These are phyloP conservation scores for Colletotrichum chrysophilum DNA, from an alignment of 2,329 filamentous ascomycete species.

Conservation along the genomic window DNA sequence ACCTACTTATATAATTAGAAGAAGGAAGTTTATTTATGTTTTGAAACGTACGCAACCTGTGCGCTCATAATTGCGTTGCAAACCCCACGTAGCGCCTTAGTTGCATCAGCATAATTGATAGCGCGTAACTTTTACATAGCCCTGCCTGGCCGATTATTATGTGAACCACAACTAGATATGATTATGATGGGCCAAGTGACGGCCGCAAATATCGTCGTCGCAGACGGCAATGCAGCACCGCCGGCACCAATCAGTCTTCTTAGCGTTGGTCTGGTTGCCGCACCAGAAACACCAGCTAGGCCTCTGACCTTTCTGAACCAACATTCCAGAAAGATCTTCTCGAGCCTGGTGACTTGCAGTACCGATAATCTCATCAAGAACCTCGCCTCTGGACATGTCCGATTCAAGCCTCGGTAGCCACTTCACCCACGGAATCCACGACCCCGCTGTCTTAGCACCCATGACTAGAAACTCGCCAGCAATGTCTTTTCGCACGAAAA, in stretches of 20 bases:
- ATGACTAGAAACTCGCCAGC: constrained; percentile 11
- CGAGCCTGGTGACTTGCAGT: background rate
- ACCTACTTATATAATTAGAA: background rate
- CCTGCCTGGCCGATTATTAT: background rate
- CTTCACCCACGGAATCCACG: constrained; percentile 20
- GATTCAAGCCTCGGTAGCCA: constrained; percentile 19
- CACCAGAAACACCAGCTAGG: constrained; percentile 21
- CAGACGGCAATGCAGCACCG: constrained; percentile 14
- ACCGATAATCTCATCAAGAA: background rate
- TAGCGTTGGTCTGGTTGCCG: background rate
- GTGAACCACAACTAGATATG: background rate
- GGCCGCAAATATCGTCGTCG: background rate
- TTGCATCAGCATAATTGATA: background rate
- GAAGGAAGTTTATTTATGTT: background rate
- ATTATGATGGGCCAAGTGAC: background rate
- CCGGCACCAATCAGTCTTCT: constrained; percentile 8
- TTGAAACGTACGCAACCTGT: background rate
- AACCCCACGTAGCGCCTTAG: background rate
- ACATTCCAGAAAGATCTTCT: background rate
- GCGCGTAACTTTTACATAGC: background rate
- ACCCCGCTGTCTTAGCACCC: constrained; percentile 1
- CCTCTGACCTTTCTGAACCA: background rate
- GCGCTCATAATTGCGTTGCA: background rate
- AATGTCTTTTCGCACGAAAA: constrained; percentile 18
- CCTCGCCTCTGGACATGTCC: constrained; percentile 8